Base-by-base conservation (phyloP, 768 basidiomycete species). In the Naganishia vaughanmartiniae region DNA sequence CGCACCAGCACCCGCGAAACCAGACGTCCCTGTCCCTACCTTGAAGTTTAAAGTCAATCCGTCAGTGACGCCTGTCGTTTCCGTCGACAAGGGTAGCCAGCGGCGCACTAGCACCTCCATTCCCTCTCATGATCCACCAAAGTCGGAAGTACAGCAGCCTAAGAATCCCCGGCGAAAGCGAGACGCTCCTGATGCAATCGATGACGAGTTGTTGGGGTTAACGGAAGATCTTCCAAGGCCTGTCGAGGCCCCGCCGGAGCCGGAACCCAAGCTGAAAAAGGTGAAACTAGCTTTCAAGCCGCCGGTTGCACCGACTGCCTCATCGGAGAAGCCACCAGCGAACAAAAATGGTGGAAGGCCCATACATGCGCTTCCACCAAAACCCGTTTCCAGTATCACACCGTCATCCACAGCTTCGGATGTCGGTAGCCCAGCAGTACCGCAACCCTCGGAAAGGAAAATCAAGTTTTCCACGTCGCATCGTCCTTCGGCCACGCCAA, bases 11-110 rank as follows among this genome's bases (percentile, higher is more conserved):
- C 56, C 48, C 21, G 21, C 58, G 33, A 66, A 67, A 24, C 31
- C 68, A 26, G 58, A 60, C 3, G 36, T 33, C 12, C n/a, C 39
- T 19, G 36, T 45, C 24, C 58, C 58, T 9, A 57, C 67, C 9
- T 53, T 76, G 66, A 79, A 76, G 26, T 66, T 81, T 65, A 82
- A 81, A 65, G 73, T 81, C 66, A 79, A 75, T 48, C 39, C 67
- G 31, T 68, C 66, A 19, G 70, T 78, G 74, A 28, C 54, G 42
- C 46, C 48, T 30, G 42, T 54, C 31, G 48, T 48, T 66, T 11
- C 55, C 48, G 28, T 63, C 60, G 31, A 65, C 11, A 58, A 67
- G 65, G 51, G 56, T 30, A 60, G n/a, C 24, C 58, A 60, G 34
- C 58, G 58, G 7, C 46, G 67, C 54, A 21, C 71, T 30, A 28